Base-by-base conservation (phyloP, 2,329 filamentous ascomycete species). In the Epichloe aotearoae region DNA sequence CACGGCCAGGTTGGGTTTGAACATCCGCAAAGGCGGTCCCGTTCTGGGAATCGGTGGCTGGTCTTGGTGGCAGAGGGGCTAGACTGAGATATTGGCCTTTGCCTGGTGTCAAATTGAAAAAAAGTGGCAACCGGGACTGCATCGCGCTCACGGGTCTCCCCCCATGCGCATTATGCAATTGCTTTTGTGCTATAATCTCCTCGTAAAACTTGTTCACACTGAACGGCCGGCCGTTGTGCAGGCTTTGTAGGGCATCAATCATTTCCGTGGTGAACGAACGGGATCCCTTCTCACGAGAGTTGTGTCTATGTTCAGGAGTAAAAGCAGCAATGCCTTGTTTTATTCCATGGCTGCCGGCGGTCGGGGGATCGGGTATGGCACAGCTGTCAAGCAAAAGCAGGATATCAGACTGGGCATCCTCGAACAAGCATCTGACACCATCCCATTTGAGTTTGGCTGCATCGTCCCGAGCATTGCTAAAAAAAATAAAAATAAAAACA, bases 241-340 rank as follows among this genome's bases (percentile, higher is more conserved):
- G 69, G 58, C 73, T 79, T 40, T 67, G 65, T 11, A 84, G 69
- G 17, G 77, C 73, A 30, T 82, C 76, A 26, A 71, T 67, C 17
- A 83, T 64, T 54, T 72, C 73, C n/a, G 71, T 72, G 0, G 79
- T 82, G 55, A 84, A 83, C 1, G 77, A 78, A 41, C 69, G 71
- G n/a, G 70, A 62, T n/a, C 67, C 63, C 26, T 68, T 61, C 36
- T 75, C 73, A 39, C 67, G 65, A 11, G 63, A 59, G 48, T 64
- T 68, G 50, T 74, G 72, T 45, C 64, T 68, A 51, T 74, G 72
- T 45, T 81, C 79, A 6, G 73, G 69, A 1, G 69, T 71, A 57
- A 70, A 76, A n/a, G 79, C 77, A 5, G 80, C 79, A 56, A 84
- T 81, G 43, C 74, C 73, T 61, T 84, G 79, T 62, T 83, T 84